Percentiles rank a stretch among this genome's conserved stretches.
These are phyloP conservation scores for Eragrostis nindensis DNA, from an alignment of 176 grass and related monocot genomes.

Conservation along the genomic window DNA sequence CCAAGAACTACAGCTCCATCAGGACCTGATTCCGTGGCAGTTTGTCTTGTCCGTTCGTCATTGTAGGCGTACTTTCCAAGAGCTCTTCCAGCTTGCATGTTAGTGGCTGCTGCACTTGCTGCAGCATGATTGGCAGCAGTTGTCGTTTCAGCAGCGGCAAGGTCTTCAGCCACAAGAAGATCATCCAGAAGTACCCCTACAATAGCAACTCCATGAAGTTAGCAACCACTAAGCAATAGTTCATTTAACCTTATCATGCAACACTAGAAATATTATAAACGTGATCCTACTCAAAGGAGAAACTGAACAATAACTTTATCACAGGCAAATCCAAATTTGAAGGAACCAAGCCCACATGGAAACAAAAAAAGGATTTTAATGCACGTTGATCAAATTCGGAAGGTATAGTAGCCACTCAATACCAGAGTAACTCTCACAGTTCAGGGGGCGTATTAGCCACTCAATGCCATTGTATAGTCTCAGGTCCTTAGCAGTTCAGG, in stretches of 20 bases:
- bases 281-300: background rate
- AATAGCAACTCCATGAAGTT: conserved; percentile 34
- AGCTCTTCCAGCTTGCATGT: conserved; percentile 59
- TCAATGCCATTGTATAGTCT: background rate
- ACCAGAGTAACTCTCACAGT: background rate
- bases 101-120: conserved; percentile 73
- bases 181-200: conserved; percentile 96
- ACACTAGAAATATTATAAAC: conserved; percentile 12
- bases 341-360: background rate
- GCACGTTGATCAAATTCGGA: background rate
- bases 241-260: conserved; percentile 14
- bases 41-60: conserved; percentile 72
- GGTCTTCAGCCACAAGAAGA: conserved; percentile 97
- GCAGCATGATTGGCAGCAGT: conserved; percentile 85
- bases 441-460: background rate
- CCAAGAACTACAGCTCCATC: conserved; percentile 93
- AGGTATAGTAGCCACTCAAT: background rate
- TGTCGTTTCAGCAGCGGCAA: conserved; percentile 95
- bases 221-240: conserved; percentile 19
- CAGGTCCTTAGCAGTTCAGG: conserved; percentile 4
- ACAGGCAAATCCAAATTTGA: conserved; percentile 6
- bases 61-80: conserved; percentile 61
- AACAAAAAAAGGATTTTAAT: background rate
- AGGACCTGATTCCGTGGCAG: conserved; percentile 53
- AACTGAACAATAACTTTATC: conserved; percentile 8